These are phyloP conservation scores for Sanghuangporus baumii DNA, from an alignment of 1,284 basidiomycete genomes.

Conservation along the genomic window DNA sequence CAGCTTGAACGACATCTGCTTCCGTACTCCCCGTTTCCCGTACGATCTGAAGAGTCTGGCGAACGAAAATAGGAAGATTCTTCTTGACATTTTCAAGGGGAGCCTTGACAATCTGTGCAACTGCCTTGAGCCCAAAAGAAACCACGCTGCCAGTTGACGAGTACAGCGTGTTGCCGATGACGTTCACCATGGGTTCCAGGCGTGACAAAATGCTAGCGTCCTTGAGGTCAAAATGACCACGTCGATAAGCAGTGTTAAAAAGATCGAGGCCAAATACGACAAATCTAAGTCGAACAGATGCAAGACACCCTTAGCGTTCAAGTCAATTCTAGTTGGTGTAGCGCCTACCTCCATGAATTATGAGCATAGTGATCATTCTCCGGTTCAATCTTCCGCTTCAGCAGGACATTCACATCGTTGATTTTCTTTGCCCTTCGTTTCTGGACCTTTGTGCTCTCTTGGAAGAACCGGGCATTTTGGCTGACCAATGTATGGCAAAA, in stretches of 20 bases:
- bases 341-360: slow-evolving; percentile 74
- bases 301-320: slow-evolving; percentile 4
- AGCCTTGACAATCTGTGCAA: slow-evolving; percentile 79
- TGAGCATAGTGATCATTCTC: slow-evolving; percentile 71
- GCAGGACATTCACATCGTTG: slow-evolving; percentile 71
- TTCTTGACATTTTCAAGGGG: slow-evolving; percentile 76
- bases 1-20: slow-evolving; percentile 85
- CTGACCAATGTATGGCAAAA: slow-evolving; percentile 89
- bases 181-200: slow-evolving; percentile 81
- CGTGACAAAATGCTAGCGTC: slow-evolving; percentile 69
- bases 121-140: slow-evolving; percentile 76
- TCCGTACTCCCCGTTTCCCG: slow-evolving; percentile 84
- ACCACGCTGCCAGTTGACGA: slow-evolving; percentile 78
- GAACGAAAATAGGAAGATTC: slow-evolving; percentile 79
- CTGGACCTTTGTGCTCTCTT: slow-evolving; percentile 36
- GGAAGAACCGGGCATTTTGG: slow-evolving; percentile 83
- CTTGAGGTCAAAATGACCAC: slow-evolving; percentile 83
- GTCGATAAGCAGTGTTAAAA: slow-evolving; percentile 82
- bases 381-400: slow-evolving; percentile 57
- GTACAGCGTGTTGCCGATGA: slow-evolving; percentile 92
- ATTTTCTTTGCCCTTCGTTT: slow-evolving; percentile 31
- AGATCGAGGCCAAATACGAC: slow-evolving; percentile 91
- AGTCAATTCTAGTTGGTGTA: neutral
- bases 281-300: slow-evolving; percentile 52
- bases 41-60: slow-evolving; percentile 84